Evolutionary conservation across 192 early-diverging fungal species (phyloP), one percentile per base, ranked within the genome.

Genomic region (Entomortierella beljakovae): DNA sequence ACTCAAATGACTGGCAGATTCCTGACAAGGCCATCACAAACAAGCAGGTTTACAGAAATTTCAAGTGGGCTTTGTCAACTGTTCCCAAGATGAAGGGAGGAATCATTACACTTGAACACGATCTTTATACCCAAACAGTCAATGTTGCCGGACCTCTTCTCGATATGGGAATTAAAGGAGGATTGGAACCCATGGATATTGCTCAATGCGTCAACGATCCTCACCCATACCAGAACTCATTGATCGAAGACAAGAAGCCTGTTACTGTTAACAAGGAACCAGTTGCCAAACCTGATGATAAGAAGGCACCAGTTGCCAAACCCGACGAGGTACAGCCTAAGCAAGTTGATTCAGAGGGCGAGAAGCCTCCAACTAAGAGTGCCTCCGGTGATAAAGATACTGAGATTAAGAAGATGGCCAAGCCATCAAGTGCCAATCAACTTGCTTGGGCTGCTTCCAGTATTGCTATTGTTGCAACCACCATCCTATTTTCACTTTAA

Each of bases 1-100:
- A 88, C 62, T 85, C 85, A 26, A 81, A 85, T 68, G 87, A 88
- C 51, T 88, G 87, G 87, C 74, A 68, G 53, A 63, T 65, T 70
- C 74, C 57, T 20, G 79, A 71, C 59, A 81, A 81, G 57, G 58
- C 82, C 38, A 62, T 70, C 33, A 58, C 66, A 48, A 61, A 59
- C 57, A 57, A 71, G 37, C 38, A 68, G 43, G 68, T 83, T 35
- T 56, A 59, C 37, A 48, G 60, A 25, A 77, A 66, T 28, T 83
- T 84, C 60, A 80, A 77, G 31, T 66, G 70, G 80, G 87, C 83
- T 67, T 61, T 81, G 18, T 63, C 68, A 29, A 82, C 80, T n/a
- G 69, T 80, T 40, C 61, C 84, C n/a, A 83, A 71, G 57, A 38
- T 83, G 40, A 74, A 74, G 61, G 62, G 55, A 20, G 88, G 88